Evolutionary conservation across 768 basidiomycete species (phyloP).

Genomic region (Auriculariales sp.): DNA sequence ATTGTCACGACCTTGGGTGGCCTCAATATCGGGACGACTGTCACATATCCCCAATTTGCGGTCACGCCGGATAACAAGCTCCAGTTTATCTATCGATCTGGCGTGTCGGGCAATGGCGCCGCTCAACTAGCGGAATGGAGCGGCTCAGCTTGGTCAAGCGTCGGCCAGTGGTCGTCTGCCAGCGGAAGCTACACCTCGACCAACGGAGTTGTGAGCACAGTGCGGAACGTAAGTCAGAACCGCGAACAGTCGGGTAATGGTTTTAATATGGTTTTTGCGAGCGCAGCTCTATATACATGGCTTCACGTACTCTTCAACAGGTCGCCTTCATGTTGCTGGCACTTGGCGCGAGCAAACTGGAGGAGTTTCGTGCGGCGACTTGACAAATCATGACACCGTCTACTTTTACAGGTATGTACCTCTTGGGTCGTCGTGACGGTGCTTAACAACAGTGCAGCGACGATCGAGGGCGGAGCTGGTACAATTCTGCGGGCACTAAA

Average conservation of each 20-base stretch:
- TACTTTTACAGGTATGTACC: slow-evolving; percentile 1
- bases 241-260: too few relatives aligned
- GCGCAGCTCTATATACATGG: slow-evolving; percentile 1
- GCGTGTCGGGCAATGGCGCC: slow-evolving; percentile 2
- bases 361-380: not conserved
- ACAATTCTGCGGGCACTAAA: not conserved
- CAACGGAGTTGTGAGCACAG: not conserved
- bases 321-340: not conserved
- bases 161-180: slow-evolving; percentile 4
- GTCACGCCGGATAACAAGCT: slow-evolving; percentile 3
- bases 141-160: slow-evolving; percentile 1
- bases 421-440: not conserved
- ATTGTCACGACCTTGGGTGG: slow-evolving; percentile 1
- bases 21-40: slow-evolving; percentile 3
- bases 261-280: too few relatives aligned
- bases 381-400: slow-evolving; percentile 3
- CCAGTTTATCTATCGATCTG: slow-evolving; percentile 4
- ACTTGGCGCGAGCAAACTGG: slow-evolving; percentile 2
- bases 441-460: not conserved
- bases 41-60: slow-evolving; percentile 6
- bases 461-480: slow-evolving; percentile 3
- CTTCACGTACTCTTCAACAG: not conserved
- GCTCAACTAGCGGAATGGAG: slow-evolving; percentile 6
- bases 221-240: not conserved
- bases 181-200: slow-evolving; percentile 3